Evolutionary conservation across 441 rosid genomes (phyloP), one percentile per base, ranked within the genome.

Genomic region (Erodium texanum): DNA sequence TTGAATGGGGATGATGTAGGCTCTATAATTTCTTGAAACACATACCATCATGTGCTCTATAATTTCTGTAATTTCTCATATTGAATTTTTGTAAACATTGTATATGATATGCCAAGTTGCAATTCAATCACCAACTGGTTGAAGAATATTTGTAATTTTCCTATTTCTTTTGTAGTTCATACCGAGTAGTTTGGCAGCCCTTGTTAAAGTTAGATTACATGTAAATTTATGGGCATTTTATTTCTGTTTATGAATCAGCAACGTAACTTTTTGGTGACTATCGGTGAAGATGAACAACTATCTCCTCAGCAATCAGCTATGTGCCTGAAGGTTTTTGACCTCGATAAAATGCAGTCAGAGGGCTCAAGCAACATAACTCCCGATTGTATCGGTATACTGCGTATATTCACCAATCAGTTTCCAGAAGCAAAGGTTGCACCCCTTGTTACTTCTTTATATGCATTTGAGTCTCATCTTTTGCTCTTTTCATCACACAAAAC

Each of bases 311-410:
- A 86, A 66, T 89, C 99, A 3, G 86, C 86, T 59, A 71, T 82
- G 86, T 92, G 99, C 77, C 85, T 94, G 24, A 94, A 94, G 79
- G 96, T 94, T 16, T 94, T 81, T 62, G 97, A 94, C 80, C 97
- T 94, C 64, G 97, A 92, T 71, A 91, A 86, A 78, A 86, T 80
- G 79, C 89, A 91, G 74, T 75, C 87, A 3, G 99, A 92, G 74
- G 86, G 96, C 50, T 85, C 96, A 9, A 91, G 97, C 71, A 70
- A 85, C 1, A 76, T 78, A 0, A 73, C 79, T 66, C 99, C 99
- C 12, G 91, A 88, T 68, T 91, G 97, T 73, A 87, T 94, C 68
- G 96, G 94, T 48, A 94, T 83, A 66, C 76, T 94, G 77, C 78
- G 99, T 38, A 83, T 94, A 64, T 94, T 94, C 77, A 94, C 97